Evolutionary conservation across 306 rosid genomes (phyloP).

Genomic region (Senna tora): DNA sequence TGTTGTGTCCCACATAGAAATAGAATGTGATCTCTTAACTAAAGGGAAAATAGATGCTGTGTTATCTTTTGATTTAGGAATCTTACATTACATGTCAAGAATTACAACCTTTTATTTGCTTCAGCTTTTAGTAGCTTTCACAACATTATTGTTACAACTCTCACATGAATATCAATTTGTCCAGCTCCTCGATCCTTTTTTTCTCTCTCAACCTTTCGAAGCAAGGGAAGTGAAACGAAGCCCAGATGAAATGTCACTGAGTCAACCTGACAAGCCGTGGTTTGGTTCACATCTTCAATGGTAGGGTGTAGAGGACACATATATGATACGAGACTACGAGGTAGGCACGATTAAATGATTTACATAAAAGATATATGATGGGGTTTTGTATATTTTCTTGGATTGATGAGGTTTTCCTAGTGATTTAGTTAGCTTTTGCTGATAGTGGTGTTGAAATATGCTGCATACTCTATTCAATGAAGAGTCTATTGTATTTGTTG

Average conservation of each 20-base stretch:
- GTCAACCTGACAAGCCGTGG: conserved; percentile 40
- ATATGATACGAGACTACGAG: conserved; percentile 49
- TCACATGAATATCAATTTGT: conserved; percentile 30
- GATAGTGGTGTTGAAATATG: conserved; percentile 69
- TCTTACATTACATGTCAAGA: conserved; percentile 6
- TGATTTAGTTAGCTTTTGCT: conserved; percentile 62
- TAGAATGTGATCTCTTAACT: conserved; percentile 23
- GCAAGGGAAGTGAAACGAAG: conserved; percentile 92
- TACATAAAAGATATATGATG: conserved; percentile 54
- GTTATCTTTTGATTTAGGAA: conserved; percentile 10
- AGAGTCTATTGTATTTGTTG: conserved; percentile 56
- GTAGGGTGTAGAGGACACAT: conserved; percentile 62
- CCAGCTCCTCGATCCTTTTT: conserved; percentile 97
- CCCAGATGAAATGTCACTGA: conserved; percentile 61
- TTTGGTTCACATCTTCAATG: conserved; percentile 46
- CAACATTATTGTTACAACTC: conserved; percentile 31
- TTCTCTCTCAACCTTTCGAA: conserved; percentile 90
- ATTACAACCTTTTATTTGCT: conserved; percentile 7
- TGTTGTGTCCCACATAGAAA: conserved; percentile 11
- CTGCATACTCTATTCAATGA: conserved; percentile 59
- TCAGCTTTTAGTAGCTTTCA: conserved; percentile 33
- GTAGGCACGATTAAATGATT: conserved; percentile 57
- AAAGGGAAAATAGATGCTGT: not conserved
- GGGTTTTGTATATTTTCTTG: conserved; percentile 66
- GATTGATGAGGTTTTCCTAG: conserved; percentile 59